Conservation (phyloP, 2,329 filamentous ascomycete species). For the Exophiala phaeomuriformis region DNA sequence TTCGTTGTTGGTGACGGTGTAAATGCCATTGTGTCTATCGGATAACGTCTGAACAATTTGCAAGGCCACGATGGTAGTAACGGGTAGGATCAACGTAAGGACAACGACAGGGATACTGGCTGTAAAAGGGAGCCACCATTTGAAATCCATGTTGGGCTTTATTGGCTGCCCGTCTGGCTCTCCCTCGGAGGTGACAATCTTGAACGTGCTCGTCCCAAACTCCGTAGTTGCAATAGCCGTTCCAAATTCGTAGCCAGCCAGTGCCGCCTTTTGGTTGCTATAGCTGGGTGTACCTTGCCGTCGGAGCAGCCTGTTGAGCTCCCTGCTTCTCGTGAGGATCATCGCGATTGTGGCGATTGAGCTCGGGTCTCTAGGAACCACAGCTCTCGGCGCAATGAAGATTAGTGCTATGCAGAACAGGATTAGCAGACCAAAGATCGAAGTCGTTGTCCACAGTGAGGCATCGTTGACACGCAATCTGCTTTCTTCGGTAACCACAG, state of each 20-base stretch:
- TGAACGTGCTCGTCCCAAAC: slow-evolving; percentile 20
- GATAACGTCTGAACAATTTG: slow-evolving; percentile 23
- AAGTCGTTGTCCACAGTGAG: slow-evolving; percentile 22
- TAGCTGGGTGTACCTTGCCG: slow-evolving; percentile 16
- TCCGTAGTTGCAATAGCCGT: slow-evolving; percentile 25
- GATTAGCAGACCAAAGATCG: slow-evolving; percentile 17
- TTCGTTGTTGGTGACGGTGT: slow-evolving; percentile 20
- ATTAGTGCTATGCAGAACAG: slow-evolving; percentile 20
- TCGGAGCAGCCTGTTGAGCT: slow-evolving; percentile 23
- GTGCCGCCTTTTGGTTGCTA: slow-evolving; percentile 20
- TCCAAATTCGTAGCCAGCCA: slow-evolving; percentile 26
- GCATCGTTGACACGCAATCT: slow-evolving; percentile 22
- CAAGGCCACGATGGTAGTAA: slow-evolving; percentile 23
- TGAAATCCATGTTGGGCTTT: slow-evolving; percentile 11
- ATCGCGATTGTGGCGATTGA: slow-evolving; percentile 24
- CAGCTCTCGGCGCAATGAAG: slow-evolving; percentile 22
- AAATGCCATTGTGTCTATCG: slow-evolving; percentile 28
- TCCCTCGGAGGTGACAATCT: slow-evolving; percentile 26
- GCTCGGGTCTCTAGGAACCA: slow-evolving; percentile 25
- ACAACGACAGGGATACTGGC: slow-evolving; percentile 18
- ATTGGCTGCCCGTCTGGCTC: slow-evolving; percentile 8
- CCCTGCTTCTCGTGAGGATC: slow-evolving; percentile 22
- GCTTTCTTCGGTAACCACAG: slow-evolving; percentile 8
- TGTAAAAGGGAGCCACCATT: slow-evolving; percentile 24
- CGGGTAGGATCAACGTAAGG: slow-evolving; percentile 23